Base-by-base conservation (phyloP, 1,284 basidiomycete species). In the Ceratobasidium theobromae region DNA sequence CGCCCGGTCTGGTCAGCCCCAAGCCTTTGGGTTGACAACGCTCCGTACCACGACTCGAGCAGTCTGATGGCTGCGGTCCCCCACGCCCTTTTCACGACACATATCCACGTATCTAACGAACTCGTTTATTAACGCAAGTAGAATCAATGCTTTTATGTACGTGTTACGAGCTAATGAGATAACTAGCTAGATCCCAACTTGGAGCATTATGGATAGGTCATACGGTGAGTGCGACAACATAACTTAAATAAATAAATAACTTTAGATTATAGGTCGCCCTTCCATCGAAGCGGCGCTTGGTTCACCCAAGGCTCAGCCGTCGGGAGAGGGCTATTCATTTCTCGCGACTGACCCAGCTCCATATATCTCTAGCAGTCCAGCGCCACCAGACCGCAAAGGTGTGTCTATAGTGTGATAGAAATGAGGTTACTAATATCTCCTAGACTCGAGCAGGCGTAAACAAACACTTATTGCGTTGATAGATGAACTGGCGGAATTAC, bases 401-500 rank as follows among this genome's bases (percentile, higher is more conserved):
- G 49, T 18, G 53, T 21, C 32, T 43, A 28, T 18, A n/a, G 30
- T 28, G 6, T 55, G 43, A 11, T 21, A 5, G 43, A 28, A 21
- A 25, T 40, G 35, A 21, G 8, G 30, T 43, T 16, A 21, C 21
- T 48, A n/a, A 28, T 9, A 28, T 55, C 53, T 49, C 65, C 35
- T 4, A 65, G 53, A 9, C 28, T 45, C 67, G 11, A 66, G 62
- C 32, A 79, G 73, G 68, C 77, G 86, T 45, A 84, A 82, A 71
- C 82, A 87, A 71, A 87, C 86, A 0, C 79, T 89, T 57, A 74
- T 87, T 43, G 86, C 80, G 69, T 74, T 89, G 69, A 80, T 91
- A 57, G 86, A 90, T 69, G 79, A 75, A 28, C 64, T 73, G 5
- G 73, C 88, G 4, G 77, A 79, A 35, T 75, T 70, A 16, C 69